phyloP scores from a whole-genome alignment of 306 rosid species.

The Trifolium subterraneum region DNA sequence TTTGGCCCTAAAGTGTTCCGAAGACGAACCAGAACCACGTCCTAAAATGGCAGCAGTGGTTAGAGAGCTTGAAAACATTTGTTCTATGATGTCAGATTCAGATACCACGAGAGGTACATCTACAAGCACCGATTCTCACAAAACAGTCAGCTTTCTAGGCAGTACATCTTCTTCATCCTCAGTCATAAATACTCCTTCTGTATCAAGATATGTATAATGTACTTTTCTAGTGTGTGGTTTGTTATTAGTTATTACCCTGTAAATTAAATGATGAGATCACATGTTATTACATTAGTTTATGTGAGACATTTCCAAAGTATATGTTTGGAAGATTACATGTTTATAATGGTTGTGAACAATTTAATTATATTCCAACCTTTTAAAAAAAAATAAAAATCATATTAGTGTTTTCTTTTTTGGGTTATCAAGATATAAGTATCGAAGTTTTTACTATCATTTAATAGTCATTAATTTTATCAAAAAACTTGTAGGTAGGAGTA shows the following conservation, averaged over 20 bases:
- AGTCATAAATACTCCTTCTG: neutral
- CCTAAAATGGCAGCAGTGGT: constrained; percentile 15
- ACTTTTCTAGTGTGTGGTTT: neutral
- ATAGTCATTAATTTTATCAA: too few relatives aligned
- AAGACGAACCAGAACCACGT: constrained; percentile 14
- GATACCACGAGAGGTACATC: neutral
- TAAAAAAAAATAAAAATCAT: too few relatives aligned
- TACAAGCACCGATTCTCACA: constrained; percentile 2
- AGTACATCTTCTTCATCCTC: constrained; percentile 18
- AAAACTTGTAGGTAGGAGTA: too few relatives aligned
- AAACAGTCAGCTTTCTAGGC: constrained; percentile 9
- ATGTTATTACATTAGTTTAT: neutral
- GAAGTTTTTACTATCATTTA: too few relatives aligned
- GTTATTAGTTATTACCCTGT: neutral
- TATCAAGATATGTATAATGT: constrained; percentile 7
- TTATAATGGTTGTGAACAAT: neutral
- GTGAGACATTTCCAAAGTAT: neutral
- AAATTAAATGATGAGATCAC: neutral
- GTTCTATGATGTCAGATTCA: constrained; percentile 2
- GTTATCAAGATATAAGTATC: too few relatives aligned
- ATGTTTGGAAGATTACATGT: neutral
- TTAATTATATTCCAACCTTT: too few relatives aligned
- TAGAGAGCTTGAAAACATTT: constrained; percentile 13
- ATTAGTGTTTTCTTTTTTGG: too few relatives aligned
- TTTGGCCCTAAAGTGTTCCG: constrained; percentile 10